phyloP scores from a whole-genome alignment of 2,329 filamentous ascomycete species.

The Arthrocladium fulminans region DNA sequence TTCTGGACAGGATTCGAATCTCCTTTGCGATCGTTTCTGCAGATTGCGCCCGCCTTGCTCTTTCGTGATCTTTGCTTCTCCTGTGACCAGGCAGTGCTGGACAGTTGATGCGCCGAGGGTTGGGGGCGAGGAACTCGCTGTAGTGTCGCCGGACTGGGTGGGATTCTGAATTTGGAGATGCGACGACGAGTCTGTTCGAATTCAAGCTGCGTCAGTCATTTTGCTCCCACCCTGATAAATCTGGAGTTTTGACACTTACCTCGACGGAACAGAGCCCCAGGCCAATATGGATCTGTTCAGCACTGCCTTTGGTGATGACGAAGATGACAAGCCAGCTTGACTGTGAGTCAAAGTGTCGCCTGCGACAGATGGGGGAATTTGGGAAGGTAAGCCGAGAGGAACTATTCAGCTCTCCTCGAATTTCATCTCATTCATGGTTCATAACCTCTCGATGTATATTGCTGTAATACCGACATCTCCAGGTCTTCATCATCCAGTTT shows the following conservation, averaged over 20 bases:
- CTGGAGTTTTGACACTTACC: background rate
- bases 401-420: background rate
- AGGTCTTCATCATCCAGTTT: constrained; percentile 20
- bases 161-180: background rate
- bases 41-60: constrained; percentile 1
- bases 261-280: background rate
- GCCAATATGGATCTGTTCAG: background rate
- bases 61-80: background rate
- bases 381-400: constrained; percentile 1
- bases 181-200: constrained; percentile 5
- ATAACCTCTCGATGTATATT: background rate
- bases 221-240: background rate
- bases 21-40: background rate
- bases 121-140: background rate
- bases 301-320: constrained; percentile 4
- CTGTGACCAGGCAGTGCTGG: background rate
- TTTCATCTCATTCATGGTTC: background rate
- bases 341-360: background rate
- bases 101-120: background rate
- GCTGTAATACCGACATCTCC: background rate
- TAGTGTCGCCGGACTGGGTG: background rate
- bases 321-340: constrained; percentile 4
- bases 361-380: background rate
- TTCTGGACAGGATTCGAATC: constrained; percentile 5
- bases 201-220: constrained; percentile 17